Evolutionary conservation across 179 eudicot species (phyloP), one percentile per base, ranked within the genome.

Genomic region (Camellia oleifera): DNA sequence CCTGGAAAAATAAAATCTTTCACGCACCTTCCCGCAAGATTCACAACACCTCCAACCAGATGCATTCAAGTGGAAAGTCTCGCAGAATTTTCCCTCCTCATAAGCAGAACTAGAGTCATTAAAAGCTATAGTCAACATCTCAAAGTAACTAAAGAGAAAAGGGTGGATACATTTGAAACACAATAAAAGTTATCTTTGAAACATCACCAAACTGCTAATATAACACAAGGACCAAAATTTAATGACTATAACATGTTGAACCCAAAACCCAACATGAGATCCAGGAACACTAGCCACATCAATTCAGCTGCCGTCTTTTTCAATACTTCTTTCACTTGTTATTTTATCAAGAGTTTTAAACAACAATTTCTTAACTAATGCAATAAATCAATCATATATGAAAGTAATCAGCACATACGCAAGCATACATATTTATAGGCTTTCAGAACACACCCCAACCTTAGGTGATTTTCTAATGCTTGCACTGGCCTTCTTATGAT

Each of bases 11-110:
- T n/a, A 18, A 65, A 9, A 80, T 7, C 4, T 40, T 65, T 78
- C 67, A 10, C 88, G 78, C 71, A 93, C 97, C 97, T 91, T 91
- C 61, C 92, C 92, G 87, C 97, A 93, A 57, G 91, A 84, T 83
- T 91, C 92, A 73, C 97, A 93, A 78, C 89, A 90, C 83, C 97
- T 93, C 97, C 97, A 93, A 63, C 97, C 97, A 78, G 95, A 85
- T 56, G 86, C 86, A 82, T 82, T 87, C 77, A 79, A 40, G 85
- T 93, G 97, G 80, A 91, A 93, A 9, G 89, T 84, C 77, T 91
- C 97, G 44, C 97, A 93, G 83, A 93, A 93, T 70, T 83, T 91
- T 72, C 95, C 97, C 46, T 93, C 97, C 78, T 88, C 93, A 72
- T 80, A 91, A 66, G 87, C 88, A 84, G 91, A 89, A 79, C 97